Evolutionary conservation across 73 alveolate species (phyloP), one percentile per base, ranked within the genome.

Genomic region (Blepharisma stoltei): DNA sequence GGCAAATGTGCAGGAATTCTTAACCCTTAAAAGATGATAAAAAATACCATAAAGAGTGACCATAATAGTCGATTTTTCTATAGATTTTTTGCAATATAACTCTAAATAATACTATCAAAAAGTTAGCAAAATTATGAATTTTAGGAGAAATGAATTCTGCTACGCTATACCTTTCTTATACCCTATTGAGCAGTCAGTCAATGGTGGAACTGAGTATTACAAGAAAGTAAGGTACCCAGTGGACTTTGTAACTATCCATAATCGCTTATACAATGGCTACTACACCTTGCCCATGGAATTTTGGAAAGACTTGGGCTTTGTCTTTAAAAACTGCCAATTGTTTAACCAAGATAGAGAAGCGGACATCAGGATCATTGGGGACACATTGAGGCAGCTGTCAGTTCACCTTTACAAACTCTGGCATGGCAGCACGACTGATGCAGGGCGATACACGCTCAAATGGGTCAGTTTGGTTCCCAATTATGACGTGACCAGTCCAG

Each of bases 231-330:
- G 86, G 45, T 77, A 90, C 67, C 95, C 95, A 6, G 89, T 90
- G 87, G 96, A 92, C 67, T 79, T 90, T 37, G 88, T 82, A 18
- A 84, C 88, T 54, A 90, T 93, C 47, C 83, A 65, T 54, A 90
- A 88, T 76, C 54, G 97, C 71, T 86, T 90, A 20, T 79, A 82
- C 66, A 86, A 85, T 32, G 83, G 86, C 52, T 80, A 83, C 44
- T 92, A 92, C 76, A 68, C 86, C 67, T 43, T 50, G 25, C 89
- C 93, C 48, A 27, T 54, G 46, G 89, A 88, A 14, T 92, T 92
- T 71, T 92, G 94, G 92, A 87, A 75, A 54, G 97, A 92, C 54
- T 87, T 92, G 21, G 98, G 98, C 6, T 73, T 87, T 27, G 86
- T 92, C 6, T 92, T 90, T 81, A 84, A 88, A 69, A 92, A 92